Conservation (phyloP, 768 basidiomycete genomes). For the Phaffia tasmanica region DNA sequence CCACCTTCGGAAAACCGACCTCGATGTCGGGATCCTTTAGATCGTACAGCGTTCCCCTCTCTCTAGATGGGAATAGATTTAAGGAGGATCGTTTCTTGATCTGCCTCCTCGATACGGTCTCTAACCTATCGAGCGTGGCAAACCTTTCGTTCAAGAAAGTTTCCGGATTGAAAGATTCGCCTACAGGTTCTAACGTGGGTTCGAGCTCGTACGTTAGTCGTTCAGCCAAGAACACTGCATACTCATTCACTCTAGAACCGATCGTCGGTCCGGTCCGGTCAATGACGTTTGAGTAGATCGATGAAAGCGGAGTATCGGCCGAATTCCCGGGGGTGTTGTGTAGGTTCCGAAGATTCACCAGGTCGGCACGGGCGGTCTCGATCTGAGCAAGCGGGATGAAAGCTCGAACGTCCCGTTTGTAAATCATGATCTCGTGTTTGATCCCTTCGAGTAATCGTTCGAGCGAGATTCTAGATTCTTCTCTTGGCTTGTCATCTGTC, state of each 20-base stretch:
- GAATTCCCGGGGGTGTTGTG: background rate
- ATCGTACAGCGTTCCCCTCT: background rate
- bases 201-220: constrained; percentile 14
- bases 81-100: background rate
- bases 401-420: background rate
- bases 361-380: no score
- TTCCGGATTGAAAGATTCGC: background rate
- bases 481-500: no score
- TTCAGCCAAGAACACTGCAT: constrained; percentile 12
- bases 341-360: background rate
- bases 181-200: background rate
- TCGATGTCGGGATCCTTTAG: background rate
- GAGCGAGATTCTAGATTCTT: no score
- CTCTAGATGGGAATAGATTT: background rate
- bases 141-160: background rate
- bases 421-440: no score
- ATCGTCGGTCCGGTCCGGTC: constrained; percentile 10
- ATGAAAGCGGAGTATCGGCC: background rate
- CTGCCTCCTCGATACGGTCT: background rate
- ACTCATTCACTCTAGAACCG: background rate
- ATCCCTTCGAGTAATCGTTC: no score
- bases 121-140: background rate
- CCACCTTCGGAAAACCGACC: background rate
- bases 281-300: background rate
- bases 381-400: background rate